Percentiles rank a stretch among this genome's conserved stretches.
Conservation (phyloP, 306 rosid genomes). For the Castanea mollissima region DNA sequence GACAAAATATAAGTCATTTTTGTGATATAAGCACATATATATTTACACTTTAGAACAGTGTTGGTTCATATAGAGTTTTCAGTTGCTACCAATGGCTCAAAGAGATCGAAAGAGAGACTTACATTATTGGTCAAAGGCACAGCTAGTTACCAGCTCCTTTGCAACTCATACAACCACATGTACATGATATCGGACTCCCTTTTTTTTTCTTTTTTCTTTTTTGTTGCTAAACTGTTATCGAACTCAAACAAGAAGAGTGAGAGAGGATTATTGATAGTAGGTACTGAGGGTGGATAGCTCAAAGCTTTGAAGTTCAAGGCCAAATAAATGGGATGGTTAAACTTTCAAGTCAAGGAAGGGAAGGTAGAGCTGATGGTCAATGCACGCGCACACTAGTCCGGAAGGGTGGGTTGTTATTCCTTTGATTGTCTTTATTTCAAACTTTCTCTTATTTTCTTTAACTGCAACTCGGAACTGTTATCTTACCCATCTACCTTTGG, state of each 20-base stretch:
- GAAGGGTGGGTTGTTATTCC: neutral
- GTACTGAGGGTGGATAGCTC: too few relatives aligned
- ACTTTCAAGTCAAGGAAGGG: neutral
- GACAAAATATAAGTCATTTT: too few relatives aligned
- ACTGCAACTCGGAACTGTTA: too few relatives aligned
- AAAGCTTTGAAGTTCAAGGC: neutral
- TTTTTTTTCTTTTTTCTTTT: too few relatives aligned
- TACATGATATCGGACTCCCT: neutral
- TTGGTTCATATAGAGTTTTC: neutral
- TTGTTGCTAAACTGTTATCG: neutral
- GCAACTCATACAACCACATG: neutral
- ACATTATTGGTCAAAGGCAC: neutral
- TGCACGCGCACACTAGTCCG: neutral
- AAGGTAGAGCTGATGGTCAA: conserved; percentile 29
- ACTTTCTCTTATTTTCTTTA: neutral
- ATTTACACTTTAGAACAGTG: too few relatives aligned
- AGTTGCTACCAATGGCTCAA: neutral
- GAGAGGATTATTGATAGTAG: neutral
- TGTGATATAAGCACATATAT: too few relatives aligned
- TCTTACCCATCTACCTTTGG: too few relatives aligned
- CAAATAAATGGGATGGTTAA: neutral
- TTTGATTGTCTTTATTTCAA: neutral
- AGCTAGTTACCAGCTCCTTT: neutral
- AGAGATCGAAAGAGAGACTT: neutral
- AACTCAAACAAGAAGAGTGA: neutral